phyloP scores from a whole-genome alignment of 1,284 basidiomycete species.

The Phlebopus sp. region DNA sequence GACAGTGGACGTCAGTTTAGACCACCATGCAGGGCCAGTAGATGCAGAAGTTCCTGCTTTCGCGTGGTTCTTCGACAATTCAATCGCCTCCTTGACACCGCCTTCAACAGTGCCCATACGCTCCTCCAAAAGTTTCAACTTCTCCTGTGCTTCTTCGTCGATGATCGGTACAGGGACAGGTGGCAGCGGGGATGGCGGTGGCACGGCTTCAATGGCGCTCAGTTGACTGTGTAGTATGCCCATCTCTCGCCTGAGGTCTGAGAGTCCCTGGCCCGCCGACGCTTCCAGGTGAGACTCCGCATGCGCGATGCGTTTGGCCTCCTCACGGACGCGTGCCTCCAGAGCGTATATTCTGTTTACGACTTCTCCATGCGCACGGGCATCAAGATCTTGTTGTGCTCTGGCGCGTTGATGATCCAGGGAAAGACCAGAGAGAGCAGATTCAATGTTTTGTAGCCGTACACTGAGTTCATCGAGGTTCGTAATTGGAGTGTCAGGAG shows the following conservation, averaged over 20 bases:
- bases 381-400: slow-evolving; percentile 48
- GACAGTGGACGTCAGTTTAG: slow-evolving; percentile 39
- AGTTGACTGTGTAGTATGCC: slow-evolving; percentile 51
- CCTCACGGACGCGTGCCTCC: slow-evolving; percentile 56
- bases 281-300: slow-evolving; percentile 50
- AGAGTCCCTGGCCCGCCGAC: slow-evolving; percentile 45
- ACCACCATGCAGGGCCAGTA: slow-evolving; percentile 44
- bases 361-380: slow-evolving; percentile 48
- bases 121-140: slow-evolving; percentile 56
- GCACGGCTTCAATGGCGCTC: slow-evolving; percentile 44
- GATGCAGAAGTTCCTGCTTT: slow-evolving; percentile 33
- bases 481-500: slow-evolving; percentile 59
- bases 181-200: slow-evolving; percentile 12
- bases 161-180: slow-evolving; percentile 21
- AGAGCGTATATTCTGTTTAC: slow-evolving; percentile 49
- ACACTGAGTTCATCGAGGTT: slow-evolving; percentile 69
- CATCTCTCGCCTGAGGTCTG: slow-evolving; percentile 53
- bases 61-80: slow-evolving; percentile 52
- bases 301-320: slow-evolving; percentile 49
- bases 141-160: slow-evolving; percentile 57
- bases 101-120: slow-evolving; percentile 63
- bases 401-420: slow-evolving; percentile 50
- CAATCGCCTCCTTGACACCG: slow-evolving; percentile 69
- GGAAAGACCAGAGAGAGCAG: slow-evolving; percentile 54
- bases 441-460: slow-evolving; percentile 67